These are phyloP conservation scores for Zopfia rhizophila DNA, from an alignment of 2,329 filamentous ascomycete genomes.

Conservation along the genomic window DNA sequence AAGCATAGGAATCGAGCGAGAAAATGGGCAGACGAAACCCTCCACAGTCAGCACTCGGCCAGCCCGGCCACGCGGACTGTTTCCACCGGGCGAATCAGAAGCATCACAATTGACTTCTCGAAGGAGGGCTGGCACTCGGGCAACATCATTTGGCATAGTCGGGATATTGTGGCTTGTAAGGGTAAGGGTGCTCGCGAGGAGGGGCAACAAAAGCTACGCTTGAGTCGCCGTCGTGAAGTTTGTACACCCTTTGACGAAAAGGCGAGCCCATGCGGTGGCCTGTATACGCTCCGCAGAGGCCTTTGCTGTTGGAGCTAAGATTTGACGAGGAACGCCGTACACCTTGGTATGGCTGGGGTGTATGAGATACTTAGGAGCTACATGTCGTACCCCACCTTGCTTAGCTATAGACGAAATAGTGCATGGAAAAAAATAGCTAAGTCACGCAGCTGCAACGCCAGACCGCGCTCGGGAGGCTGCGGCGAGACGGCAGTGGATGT, in stretches of 20 bases:
- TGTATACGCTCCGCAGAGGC: no score
- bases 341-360: conserved; percentile 13
- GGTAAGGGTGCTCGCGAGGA: no score
- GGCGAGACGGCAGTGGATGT: conserved; percentile 11
- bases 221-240: conserved; percentile 16
- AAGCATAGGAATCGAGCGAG: neutral
- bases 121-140: conserved; percentile 25
- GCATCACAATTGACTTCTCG: conserved; percentile 16
- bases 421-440: conserved; percentile 13
- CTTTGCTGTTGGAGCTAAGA: conserved; percentile 16
- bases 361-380: conserved; percentile 21
- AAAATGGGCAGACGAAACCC: conserved; percentile 1
- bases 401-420: conserved; percentile 21
- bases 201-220: no score
- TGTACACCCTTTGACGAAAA: conserved; percentile 31
- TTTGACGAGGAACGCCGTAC: conserved; percentile 29
- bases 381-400: conserved; percentile 29
- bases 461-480: conserved; percentile 6
- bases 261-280: no score
- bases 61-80: conserved; percentile 18
- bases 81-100: conserved; percentile 22
- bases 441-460: conserved; percentile 8
- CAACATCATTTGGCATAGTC: conserved; percentile 29
- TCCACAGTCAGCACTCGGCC: conserved; percentile 9
- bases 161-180: conserved; percentile 26